Percentiles rank a stretch among this genome's conserved stretches.
Conservation (phyloP, 371 early-diverging fungal species). For the Paraphysoderma sedebokerense region DNA sequence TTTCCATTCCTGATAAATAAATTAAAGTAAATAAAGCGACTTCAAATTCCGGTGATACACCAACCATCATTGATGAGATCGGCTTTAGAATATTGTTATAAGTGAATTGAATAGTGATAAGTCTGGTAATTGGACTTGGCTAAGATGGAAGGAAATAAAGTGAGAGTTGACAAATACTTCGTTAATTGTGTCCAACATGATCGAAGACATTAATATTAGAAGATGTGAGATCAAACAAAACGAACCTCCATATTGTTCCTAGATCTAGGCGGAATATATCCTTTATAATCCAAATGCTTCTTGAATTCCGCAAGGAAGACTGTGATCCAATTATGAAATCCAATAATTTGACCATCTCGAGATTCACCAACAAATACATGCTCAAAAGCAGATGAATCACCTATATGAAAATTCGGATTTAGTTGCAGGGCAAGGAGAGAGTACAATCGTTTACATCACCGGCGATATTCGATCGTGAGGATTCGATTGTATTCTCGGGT, state of each 20-base stretch:
- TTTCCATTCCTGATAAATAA: constrained; percentile 2
- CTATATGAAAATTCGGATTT: background rate
- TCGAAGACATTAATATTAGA: no score
- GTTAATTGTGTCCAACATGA: no score
- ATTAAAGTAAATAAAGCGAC: constrained; percentile 26
- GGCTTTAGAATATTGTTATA: constrained; percentile 23
- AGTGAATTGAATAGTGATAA: constrained; percentile 10
- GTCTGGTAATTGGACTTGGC: background rate
- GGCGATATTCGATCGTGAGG: constrained; percentile 6
- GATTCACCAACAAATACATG: constrained; percentile 31
- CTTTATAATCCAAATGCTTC: constrained; percentile 20
- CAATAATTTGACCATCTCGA: constrained; percentile 15
- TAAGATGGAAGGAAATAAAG: background rate
- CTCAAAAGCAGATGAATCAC: constrained; percentile 24
- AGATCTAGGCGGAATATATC: constrained; percentile 16
- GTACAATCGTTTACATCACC: no score
- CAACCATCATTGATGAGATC: constrained; percentile 21
- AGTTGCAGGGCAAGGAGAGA: background rate
- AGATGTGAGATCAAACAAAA: background rate
- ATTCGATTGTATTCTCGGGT: constrained; percentile 7
- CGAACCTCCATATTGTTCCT: background rate
- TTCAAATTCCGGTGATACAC: constrained; percentile 33
- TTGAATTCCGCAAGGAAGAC: constrained; percentile 19
- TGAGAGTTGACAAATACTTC: no score
- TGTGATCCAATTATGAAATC: constrained; percentile 35